Conservation (phyloP, 305 asterid genomes). For the Solanum hybrid region DNA sequence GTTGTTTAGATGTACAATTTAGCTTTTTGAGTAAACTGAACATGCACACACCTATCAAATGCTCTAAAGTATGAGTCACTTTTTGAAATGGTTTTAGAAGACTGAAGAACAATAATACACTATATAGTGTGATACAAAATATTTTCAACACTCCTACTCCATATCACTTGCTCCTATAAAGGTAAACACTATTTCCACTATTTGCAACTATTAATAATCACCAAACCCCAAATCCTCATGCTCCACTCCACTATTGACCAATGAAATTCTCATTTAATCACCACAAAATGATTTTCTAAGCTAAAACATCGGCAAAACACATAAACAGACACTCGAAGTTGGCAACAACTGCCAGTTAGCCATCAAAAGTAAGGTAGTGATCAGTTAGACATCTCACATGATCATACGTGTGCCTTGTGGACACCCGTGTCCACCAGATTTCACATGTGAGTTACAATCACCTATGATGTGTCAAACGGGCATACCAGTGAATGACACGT, state of each 20-base stretch:
- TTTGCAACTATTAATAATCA: not conserved
- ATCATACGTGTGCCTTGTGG: not conserved
- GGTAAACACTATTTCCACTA: not conserved
- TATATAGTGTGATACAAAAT: not conserved
- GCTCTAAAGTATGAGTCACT: not conserved
- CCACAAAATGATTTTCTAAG: not conserved
- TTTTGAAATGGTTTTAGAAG: not conserved
- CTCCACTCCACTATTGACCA: not conserved
- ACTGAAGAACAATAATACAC: not conserved
- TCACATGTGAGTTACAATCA: not conserved
- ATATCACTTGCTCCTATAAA: not conserved
- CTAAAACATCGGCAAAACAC: not conserved
- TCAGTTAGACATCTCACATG: not conserved
- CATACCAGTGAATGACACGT: not conserved
- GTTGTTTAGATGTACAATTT: not conserved
- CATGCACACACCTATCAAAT: not conserved
- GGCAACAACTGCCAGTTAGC: not conserved
- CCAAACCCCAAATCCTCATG: not conserved
- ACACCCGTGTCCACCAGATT: not conserved
- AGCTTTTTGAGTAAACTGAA: not conserved
- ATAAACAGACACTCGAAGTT: not conserved
- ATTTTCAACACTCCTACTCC: not conserved
- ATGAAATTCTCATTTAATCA: not conserved
- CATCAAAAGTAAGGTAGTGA: not conserved
- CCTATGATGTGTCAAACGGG: not conserved